Conservation (phyloP, 768 basidiomycete genomes). For the Leccinellum rugosiceps region DNA sequence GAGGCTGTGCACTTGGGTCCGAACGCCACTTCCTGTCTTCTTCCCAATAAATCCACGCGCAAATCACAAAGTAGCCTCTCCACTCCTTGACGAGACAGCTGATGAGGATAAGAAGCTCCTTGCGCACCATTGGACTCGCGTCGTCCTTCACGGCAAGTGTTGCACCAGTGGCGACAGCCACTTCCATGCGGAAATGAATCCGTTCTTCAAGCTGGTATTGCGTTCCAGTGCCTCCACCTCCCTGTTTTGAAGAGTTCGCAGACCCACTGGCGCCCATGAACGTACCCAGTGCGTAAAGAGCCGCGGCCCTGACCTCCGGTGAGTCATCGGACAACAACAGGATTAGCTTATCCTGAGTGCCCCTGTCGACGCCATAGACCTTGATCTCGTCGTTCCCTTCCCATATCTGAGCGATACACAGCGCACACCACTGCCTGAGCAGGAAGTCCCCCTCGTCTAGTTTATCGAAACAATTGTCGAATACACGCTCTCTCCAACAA, state of each 20-base stretch:
- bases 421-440: slow-evolving; percentile 88
- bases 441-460: slow-evolving; percentile 90
- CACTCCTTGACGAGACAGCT: slow-evolving; percentile 95
- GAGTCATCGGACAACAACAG: slow-evolving; percentile 79
- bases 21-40: slow-evolving; percentile 71
- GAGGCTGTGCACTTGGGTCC: slow-evolving; percentile 31
- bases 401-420: slow-evolving; percentile 96
- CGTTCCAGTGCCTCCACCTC: slow-evolving; percentile 84
- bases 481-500: slow-evolving; percentile 76
- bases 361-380: slow-evolving; percentile 72
- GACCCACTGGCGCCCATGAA: slow-evolving; percentile 90
- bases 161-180: slow-evolving; percentile 86
- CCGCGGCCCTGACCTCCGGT: slow-evolving; percentile 90
- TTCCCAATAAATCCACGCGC: slow-evolving; percentile 96
- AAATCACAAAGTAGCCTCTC: slow-evolving; percentile 93
- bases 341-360: slow-evolving; percentile 81
- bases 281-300: slow-evolving; percentile 87
- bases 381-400: slow-evolving; percentile 89
- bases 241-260: slow-evolving; percentile 57
- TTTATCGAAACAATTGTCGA: slow-evolving; percentile 82
- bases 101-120: slow-evolving; percentile 87
- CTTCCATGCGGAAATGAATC: slow-evolving; percentile 85
- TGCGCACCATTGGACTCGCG: slow-evolving; percentile 93
- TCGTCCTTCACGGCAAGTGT: slow-evolving; percentile 89
- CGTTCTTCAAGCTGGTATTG: slow-evolving; percentile 72